A percentile compares a stretch with the other conserved stretches of the same genome.
These are phyloP conservation scores for Rhodotorula graminis DNA, from an alignment of 768 basidiomycete species.

Conservation along the genomic window DNA sequence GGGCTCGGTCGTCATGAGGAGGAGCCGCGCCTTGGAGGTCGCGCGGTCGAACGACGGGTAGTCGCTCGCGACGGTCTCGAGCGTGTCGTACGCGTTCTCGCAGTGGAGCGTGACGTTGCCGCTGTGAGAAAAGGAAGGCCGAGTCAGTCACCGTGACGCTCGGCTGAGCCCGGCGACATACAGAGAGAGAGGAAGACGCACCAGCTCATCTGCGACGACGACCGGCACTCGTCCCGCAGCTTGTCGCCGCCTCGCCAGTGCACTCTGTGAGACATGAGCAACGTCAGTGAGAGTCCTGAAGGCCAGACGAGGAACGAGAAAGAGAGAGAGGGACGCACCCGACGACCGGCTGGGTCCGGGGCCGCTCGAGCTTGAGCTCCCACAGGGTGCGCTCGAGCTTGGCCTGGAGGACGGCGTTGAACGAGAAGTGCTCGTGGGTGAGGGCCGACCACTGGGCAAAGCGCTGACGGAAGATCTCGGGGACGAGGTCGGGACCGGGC, in stretches of 20 bases:
- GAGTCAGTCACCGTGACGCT: not conserved
- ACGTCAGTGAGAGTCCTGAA: too few relatives aligned
- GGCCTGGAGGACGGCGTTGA: not conserved
- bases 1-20: slow-evolving; percentile 31
- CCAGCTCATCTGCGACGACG: slow-evolving; percentile 16
- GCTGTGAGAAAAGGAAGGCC: not conserved
- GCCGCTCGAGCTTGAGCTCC: not conserved
- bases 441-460: slow-evolving; percentile 15
- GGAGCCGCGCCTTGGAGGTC: slow-evolving; percentile 7
- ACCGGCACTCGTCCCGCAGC: slow-evolving; percentile 9
- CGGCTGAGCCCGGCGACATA: too few relatives aligned
- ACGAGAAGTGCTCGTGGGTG: slow-evolving; percentile 3
- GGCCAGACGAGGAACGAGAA: not conserved
- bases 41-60: not conserved
- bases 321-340: not conserved
- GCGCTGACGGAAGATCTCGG: not conserved
- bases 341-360: not conserved
- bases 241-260: slow-evolving; percentile 30
- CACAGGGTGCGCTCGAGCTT: not conserved
- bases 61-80: not conserved
- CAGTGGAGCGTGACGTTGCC: slow-evolving; percentile 29
- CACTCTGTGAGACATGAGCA: not conserved
- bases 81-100: slow-evolving; percentile 10
- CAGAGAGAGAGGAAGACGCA: slow-evolving; percentile 1
- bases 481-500: slow-evolving; percentile 1